Percentiles rank a stretch among this genome's conserved stretches.
These are phyloP conservation scores for Venturia carpophila DNA, from an alignment of 2,329 filamentous ascomycete species.

Conservation along the genomic window DNA sequence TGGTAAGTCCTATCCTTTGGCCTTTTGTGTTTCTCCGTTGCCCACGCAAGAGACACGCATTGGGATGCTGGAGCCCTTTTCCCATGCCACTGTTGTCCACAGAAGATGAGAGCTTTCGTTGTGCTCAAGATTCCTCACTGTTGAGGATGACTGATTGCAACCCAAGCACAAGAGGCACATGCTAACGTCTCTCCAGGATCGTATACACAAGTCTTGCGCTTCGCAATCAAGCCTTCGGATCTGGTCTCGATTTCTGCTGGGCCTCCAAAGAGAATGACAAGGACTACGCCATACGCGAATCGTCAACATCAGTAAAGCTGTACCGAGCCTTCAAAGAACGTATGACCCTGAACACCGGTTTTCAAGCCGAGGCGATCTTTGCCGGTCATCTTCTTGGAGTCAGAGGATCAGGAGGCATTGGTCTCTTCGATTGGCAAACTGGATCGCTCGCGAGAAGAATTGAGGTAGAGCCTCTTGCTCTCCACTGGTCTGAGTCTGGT, in stretches of 20 bases:
- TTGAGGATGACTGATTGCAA: background rate
- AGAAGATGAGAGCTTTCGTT: no score
- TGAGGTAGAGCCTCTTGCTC: constrained; percentile 62
- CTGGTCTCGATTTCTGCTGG: constrained; percentile 94
- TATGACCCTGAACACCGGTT: constrained; percentile 78
- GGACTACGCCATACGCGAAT: constrained; percentile 95
- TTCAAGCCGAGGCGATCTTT: constrained; percentile 84
- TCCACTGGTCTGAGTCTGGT: constrained; percentile 97
- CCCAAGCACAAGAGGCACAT: background rate
- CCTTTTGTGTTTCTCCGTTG: background rate
- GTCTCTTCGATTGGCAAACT: constrained; percentile 92
- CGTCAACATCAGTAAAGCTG: constrained; percentile 85
- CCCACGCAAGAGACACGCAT: background rate
- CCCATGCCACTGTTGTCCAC: no score
- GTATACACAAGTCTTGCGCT: constrained; percentile 96
- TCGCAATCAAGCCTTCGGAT: constrained; percentile 95
- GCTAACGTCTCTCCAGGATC: background rate
- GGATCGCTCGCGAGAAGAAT: constrained; percentile 86
- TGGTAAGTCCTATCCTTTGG: constrained; percentile 42
- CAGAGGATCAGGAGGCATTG: constrained; percentile 88
- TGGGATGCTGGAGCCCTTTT: no score
- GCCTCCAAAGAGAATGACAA: constrained; percentile 96
- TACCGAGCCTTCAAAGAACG: constrained; percentile 98
- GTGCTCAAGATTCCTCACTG: background rate
- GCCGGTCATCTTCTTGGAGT: constrained; percentile 89